A percentile compares a stretch with the other conserved stretches of the same genome.
phyloP scores from a whole-genome alignment of 768 basidiomycete species.

The Tephrocybe sp. region DNA sequence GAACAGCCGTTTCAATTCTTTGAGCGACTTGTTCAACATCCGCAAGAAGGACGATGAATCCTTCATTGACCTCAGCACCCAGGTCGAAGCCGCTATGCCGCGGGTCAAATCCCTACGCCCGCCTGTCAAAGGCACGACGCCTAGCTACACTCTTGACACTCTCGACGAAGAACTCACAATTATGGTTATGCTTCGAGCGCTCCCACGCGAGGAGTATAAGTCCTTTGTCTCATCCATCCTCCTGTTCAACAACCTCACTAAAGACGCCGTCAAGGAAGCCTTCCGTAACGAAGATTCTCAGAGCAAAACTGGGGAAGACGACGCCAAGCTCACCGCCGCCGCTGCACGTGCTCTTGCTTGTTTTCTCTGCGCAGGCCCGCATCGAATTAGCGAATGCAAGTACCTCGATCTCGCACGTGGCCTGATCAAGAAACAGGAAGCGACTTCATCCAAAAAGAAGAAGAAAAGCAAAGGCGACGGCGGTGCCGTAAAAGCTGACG shows the following conservation, averaged over 20 bases:
- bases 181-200: slow-evolving; percentile 5
- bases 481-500: not conserved
- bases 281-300: slow-evolving; percentile 1
- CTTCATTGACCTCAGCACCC: not conserved
- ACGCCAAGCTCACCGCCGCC: not conserved
- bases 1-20: slow-evolving; percentile 3
- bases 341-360: too few species aligned
- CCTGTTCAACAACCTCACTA: not conserved
- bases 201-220: not conserved
- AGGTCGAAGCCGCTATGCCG: not conserved
- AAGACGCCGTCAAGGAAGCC: not conserved
- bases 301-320: not conserved
- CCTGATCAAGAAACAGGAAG: too few species aligned
- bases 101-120: not conserved
- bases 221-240: not conserved
- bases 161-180: slow-evolving; percentile 3
- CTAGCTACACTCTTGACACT: not conserved
- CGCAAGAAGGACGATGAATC: not conserved
- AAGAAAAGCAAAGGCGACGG: not conserved
- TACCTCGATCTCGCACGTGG: too few species aligned
- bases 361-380: too few species aligned
- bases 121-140: too few species aligned
- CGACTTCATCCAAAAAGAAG: too few species aligned
- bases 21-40: slow-evolving; percentile 1
- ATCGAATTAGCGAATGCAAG: too few species aligned